These are phyloP conservation scores for Leucosporidium scottii DNA, from an alignment of 768 basidiomycete species.

Conservation along the genomic window DNA sequence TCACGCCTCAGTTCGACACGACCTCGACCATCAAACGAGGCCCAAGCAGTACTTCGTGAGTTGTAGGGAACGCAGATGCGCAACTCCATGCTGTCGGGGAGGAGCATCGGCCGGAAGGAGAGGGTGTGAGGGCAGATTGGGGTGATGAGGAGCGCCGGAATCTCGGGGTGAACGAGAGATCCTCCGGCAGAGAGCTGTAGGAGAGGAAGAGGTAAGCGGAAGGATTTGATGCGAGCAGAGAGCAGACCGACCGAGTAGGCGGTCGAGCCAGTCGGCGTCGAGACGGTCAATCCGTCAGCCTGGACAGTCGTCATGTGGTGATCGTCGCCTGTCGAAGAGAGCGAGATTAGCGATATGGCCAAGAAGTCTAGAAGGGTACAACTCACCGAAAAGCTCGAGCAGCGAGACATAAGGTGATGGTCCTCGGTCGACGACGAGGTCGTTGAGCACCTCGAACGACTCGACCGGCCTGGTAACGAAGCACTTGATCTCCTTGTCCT, in stretches of 20 bases:
- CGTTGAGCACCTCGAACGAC: slow-evolving; percentile 94
- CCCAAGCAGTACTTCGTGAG: slow-evolving; percentile 97
- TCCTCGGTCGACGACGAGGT: slow-evolving; percentile 94
- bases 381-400: slow-evolving; percentile 88
- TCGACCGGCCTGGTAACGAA: slow-evolving; percentile 90
- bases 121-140: slow-evolving; percentile 98
- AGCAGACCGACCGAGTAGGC: slow-evolving; percentile 78
- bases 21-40: slow-evolving; percentile 94
- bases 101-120: slow-evolving; percentile 95
- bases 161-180: slow-evolving; percentile 94
- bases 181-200: slow-evolving; percentile 86
- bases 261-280: slow-evolving; percentile 95
- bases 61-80: slow-evolving; percentile 99
- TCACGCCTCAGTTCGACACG: slow-evolving; percentile 89
- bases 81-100: slow-evolving; percentile 97
- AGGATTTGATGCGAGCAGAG: too few relatives aligned
- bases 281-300: slow-evolving; percentile 89
- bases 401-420: slow-evolving; percentile 96
- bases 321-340: slow-evolving; percentile 68
- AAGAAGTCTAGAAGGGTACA: not conserved
- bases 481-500: slow-evolving; percentile 97
- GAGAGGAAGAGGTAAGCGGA: not conserved
- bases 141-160: slow-evolving; percentile 89
- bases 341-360: slow-evolving; percentile 2
- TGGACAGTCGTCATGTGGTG: slow-evolving; percentile 99